Percentiles rank a stretch among this genome's conserved stretches.
These are phyloP conservation scores for Neotropicomus parvogracilis DNA, from an alignment of 1,284 basidiomycete species.

Conservation along the genomic window DNA sequence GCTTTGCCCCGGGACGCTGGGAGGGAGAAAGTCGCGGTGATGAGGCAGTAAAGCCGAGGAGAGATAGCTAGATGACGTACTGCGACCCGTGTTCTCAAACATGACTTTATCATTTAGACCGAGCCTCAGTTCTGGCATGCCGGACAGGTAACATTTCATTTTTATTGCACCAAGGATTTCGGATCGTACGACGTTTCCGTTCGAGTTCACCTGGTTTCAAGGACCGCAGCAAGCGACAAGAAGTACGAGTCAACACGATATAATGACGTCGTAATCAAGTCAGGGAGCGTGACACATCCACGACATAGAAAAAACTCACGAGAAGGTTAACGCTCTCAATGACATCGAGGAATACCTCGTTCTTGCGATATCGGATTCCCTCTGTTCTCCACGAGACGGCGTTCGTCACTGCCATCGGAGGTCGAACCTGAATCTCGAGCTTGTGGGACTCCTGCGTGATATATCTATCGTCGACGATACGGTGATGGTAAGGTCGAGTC, in stretches of 20 bases:
- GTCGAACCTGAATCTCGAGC: conserved; percentile 93
- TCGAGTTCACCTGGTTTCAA: conserved; percentile 81
- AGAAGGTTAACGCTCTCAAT: conserved; percentile 97
- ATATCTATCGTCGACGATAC: conserved; percentile 55
- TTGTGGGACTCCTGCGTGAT: conserved; percentile 99
- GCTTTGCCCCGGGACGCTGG: conserved; percentile 92
- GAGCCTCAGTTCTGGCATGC: conserved; percentile 96
- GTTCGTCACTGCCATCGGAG: conserved; percentile 97
- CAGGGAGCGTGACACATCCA: neutral
- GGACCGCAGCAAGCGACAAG: too few relatives aligned
- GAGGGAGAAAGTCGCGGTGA: neutral
- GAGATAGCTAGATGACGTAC: conserved; percentile 44
- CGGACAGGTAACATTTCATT: conserved; percentile 99
- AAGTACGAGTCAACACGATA: too few relatives aligned
- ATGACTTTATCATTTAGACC: conserved; percentile 99
- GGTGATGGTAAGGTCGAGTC: neutral
- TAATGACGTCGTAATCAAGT: neutral
- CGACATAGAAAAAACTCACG: conserved; percentile 43
- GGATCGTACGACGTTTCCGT: conserved; percentile 94
- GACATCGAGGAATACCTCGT: conserved; percentile 99
- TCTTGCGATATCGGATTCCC: conserved; percentile 97
- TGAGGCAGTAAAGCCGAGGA: neutral
- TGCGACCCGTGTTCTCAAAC: conserved; percentile 96
- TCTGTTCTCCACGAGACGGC: conserved; percentile 99
- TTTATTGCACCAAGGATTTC: conserved; percentile 98